These are phyloP conservation scores for Cyclotella choctawhatcheeana DNA, from an alignment of 108 stramenopile genomes.

Conservation along the genomic window DNA sequence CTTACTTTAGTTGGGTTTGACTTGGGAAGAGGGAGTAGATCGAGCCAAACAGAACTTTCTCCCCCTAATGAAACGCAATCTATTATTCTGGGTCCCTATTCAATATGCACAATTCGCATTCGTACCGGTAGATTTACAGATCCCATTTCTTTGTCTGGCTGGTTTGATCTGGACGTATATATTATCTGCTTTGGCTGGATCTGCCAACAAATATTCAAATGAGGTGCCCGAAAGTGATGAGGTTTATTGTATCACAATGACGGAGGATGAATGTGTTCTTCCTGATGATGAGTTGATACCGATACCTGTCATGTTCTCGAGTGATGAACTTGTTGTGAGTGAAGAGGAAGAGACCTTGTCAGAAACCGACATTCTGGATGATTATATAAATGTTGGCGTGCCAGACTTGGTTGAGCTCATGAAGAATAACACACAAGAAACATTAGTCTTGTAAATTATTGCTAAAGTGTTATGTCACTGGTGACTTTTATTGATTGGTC, in stretches of 20 bases:
- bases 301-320: conserved; percentile 15
- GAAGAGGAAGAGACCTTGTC: background rate
- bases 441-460: background rate
- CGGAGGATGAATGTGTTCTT: conserved; percentile 1
- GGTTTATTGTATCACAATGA: conserved; percentile 2
- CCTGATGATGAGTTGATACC: conserved; percentile 27
- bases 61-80: conserved; percentile 74
- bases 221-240: conserved; percentile 8
- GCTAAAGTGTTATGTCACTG: too few species aligned
- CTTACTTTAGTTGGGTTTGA: conserved; percentile 69
- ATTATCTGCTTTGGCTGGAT: conserved; percentile 60
- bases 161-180: conserved; percentile 76
- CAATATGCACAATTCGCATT: conserved; percentile 76
- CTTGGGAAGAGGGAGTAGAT: conserved; percentile 37
- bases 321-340: conserved; percentile 2
- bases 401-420: background rate
- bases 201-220: conserved; percentile 48
- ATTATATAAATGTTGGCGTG: background rate
- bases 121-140: conserved; percentile 69
- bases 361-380: background rate
- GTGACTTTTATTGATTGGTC: too few species aligned
- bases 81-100: conserved; percentile 79
- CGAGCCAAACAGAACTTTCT: conserved; percentile 69
- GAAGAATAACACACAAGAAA: background rate
- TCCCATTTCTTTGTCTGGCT: conserved; percentile 66